Evolutionary conservation across 2,329 filamentous ascomycete species (phyloP).

Genomic region (Xylariaceae sp.): DNA sequence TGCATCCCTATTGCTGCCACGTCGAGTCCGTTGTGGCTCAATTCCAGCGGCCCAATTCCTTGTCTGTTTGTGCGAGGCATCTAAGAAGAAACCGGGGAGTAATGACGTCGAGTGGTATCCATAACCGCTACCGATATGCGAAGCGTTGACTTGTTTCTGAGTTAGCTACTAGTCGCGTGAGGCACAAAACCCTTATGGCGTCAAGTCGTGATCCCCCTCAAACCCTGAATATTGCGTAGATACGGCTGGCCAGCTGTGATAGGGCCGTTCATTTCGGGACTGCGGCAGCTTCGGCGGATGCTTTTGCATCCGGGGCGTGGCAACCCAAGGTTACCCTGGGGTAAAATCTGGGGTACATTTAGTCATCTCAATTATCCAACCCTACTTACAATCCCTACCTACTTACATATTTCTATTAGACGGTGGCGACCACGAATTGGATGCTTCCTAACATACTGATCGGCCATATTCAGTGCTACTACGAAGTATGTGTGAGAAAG

Average conservation of each 20-base stretch:
- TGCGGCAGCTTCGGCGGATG: too few relatives aligned
- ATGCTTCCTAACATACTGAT: too few relatives aligned
- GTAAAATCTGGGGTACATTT: too few relatives aligned
- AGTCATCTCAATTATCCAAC: too few relatives aligned
- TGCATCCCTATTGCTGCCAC: slow-evolving; percentile 46
- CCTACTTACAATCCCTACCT: too few relatives aligned
- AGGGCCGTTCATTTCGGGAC: too few relatives aligned
- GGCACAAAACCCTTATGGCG: background rate
- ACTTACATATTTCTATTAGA: too few relatives aligned
- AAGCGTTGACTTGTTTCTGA: slow-evolving; percentile 46
- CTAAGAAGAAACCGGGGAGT: background rate
- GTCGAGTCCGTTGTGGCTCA: slow-evolving; percentile 31
- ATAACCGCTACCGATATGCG: slow-evolving; percentile 36
- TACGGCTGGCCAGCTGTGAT: background rate
- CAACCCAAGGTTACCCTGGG: too few relatives aligned
- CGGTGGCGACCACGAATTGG: too few relatives aligned
- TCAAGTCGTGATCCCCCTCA: background rate
- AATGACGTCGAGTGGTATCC: slow-evolving; percentile 41
- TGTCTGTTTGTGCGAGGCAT: slow-evolving; percentile 35
- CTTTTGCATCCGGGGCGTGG: too few relatives aligned
- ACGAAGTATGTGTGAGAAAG: too few relatives aligned
- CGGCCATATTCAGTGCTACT: too few relatives aligned
- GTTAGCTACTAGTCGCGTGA: slow-evolving; percentile 52
- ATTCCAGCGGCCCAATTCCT: slow-evolving; percentile 26
- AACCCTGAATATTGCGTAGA: background rate